Evolutionary conservation across 2,329 filamentous ascomycete species (phyloP).

Genomic region (Ascocoryne sarcoides): DNA sequence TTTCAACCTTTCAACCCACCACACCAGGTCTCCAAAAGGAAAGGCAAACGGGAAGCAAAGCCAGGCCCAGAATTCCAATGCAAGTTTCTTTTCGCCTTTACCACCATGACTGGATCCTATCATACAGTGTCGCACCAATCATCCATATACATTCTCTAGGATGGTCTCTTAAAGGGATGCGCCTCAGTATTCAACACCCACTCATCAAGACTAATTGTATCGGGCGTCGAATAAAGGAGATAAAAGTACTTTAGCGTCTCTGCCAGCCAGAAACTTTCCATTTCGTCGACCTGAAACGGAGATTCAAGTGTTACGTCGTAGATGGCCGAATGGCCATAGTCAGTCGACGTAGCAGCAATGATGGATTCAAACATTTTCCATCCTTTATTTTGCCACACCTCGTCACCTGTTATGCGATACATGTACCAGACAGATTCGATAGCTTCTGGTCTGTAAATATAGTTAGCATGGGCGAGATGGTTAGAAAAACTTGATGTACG

Average conservation of each 20-base stretch:
- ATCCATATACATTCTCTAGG: too few relatives aligned
- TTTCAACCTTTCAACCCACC: too few relatives aligned
- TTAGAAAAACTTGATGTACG: slow-evolving; percentile 17
- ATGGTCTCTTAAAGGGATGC: slow-evolving; percentile 28
- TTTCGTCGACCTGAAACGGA: slow-evolving; percentile 45
- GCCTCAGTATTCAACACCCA: slow-evolving; percentile 48
- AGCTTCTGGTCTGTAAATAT: slow-evolving; percentile 44
- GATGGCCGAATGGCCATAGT: slow-evolving; percentile 62
- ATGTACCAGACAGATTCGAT: slow-evolving; percentile 86
- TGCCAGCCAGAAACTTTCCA: slow-evolving; percentile 87
- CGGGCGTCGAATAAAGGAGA: slow-evolving; percentile 63
- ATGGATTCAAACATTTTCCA: slow-evolving; percentile 80
- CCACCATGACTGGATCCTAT: too few relatives aligned
- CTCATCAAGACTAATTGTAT: slow-evolving; percentile 53
- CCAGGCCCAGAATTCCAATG: too few relatives aligned
- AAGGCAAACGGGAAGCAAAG: too few relatives aligned
- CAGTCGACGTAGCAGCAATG: slow-evolving; percentile 54
- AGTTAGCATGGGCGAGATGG: slow-evolving; percentile 12
- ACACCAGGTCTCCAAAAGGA: too few relatives aligned
- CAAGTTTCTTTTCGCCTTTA: too few relatives aligned
- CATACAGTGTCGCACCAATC: too few relatives aligned
- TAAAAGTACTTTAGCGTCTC: slow-evolving; percentile 94
- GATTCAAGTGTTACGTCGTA: slow-evolving; percentile 46
- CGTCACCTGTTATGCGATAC: slow-evolving; percentile 80
- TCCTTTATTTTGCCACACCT: slow-evolving; percentile 66